Conservation (phyloP, 164 flowering plant species). For the Aristolochia fimbriata region DNA sequence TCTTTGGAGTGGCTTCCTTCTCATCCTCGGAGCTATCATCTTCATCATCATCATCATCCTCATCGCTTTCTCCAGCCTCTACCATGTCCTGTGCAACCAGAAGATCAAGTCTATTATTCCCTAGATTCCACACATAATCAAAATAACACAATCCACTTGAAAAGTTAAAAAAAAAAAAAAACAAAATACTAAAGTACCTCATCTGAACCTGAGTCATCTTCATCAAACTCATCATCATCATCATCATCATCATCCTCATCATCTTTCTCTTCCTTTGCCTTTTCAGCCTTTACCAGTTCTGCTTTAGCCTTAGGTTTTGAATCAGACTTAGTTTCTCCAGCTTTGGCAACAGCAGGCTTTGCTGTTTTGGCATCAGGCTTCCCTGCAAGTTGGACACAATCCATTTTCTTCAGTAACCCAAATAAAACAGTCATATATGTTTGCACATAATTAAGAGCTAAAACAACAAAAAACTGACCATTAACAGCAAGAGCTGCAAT, state of each 20-base stretch:
- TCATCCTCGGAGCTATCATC: constrained; percentile 14
- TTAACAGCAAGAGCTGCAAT: no score
- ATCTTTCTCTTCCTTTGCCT: constrained; percentile 13
- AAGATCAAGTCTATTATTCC: neutral
- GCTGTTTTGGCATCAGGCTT: constrained; percentile 15
- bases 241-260: constrained; percentile 19
- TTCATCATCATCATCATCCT: constrained; percentile 22
- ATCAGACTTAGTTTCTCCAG: constrained; percentile 13
- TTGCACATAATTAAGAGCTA: no score
- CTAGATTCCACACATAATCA: neutral
- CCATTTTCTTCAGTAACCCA: neutral
- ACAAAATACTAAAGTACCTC: neutral
- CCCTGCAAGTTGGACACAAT: constrained; percentile 15
- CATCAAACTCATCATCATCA: constrained; percentile 18
- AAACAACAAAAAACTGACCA: no score
- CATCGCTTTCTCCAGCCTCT: constrained; percentile 9
- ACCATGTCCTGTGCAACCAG: constrained; percentile 9
- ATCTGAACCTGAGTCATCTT: constrained; percentile 21
- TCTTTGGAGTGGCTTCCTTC: constrained; percentile 45
- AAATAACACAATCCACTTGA: no score
- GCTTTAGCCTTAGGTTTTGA: constrained; percentile 18
- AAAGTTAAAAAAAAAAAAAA: neutral
- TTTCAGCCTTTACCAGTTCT: constrained; percentile 20
- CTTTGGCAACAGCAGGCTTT: constrained; percentile 17
- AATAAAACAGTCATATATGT: neutral